Conservation (phyloP, 108 stramenopile genomes). For the Thalassiosira profunda region DNA sequence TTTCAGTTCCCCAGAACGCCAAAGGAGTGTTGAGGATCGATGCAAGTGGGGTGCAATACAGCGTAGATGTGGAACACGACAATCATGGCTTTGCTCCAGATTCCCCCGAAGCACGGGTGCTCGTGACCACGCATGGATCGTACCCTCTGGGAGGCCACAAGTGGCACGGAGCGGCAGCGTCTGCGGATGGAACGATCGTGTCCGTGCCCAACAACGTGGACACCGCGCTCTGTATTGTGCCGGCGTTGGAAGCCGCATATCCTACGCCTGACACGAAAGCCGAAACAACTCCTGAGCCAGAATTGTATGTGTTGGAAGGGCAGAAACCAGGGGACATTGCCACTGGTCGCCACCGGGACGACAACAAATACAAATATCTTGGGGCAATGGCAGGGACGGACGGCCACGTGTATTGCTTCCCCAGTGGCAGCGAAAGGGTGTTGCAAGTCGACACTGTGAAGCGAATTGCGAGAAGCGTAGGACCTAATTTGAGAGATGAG, state of each 20-base stretch:
- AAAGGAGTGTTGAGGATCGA: conserved; percentile 57
- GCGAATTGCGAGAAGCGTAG: conserved; percentile 54
- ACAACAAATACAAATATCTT: conserved; percentile 91
- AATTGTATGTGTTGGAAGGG: conserved; percentile 34
- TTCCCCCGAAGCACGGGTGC: conserved; percentile 21
- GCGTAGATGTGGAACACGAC: conserved; percentile 13
- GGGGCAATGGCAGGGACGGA: conserved; percentile 79
- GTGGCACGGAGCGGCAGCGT: conserved; percentile 86
- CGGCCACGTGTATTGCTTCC: conserved; percentile 84
- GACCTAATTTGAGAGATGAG: conserved; percentile 69
- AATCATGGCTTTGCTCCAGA: not conserved
- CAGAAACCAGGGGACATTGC: conserved; percentile 30
- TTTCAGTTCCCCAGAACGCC: conserved; percentile 74
- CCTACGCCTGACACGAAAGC: conserved; percentile 6
- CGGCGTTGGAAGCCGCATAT: conserved; percentile 33
- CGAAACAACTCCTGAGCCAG: conserved; percentile 20
- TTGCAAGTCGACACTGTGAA: conserved; percentile 64
- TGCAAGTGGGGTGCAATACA: conserved; percentile 48
- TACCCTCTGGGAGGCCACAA: conserved; percentile 69
- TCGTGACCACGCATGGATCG: conserved; percentile 70
- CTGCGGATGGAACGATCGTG: conserved; percentile 71
- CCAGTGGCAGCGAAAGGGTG: conserved; percentile 78
- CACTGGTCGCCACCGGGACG: conserved; percentile 81
- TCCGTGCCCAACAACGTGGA: conserved; percentile 86
- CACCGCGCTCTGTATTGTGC: conserved; percentile 70